Evolutionary conservation across 306 rosid species (phyloP), one percentile per base, ranked within the genome.

Genomic region (Hippophae tibetana): DNA sequence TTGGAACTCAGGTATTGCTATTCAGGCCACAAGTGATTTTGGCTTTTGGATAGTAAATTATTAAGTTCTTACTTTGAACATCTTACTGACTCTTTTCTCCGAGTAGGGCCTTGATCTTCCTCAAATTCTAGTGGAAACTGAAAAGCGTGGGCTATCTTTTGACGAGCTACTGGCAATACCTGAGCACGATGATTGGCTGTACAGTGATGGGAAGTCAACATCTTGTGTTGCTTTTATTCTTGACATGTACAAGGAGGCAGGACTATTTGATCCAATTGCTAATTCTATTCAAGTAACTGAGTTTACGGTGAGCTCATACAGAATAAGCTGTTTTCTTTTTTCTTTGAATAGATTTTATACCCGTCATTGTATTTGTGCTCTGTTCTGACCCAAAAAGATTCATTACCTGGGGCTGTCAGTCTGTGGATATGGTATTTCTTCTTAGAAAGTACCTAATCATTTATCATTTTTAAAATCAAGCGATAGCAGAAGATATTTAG

Each of bases 221-320:
- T 93, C 99, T 0, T 88, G 99, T 59, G 62, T 93, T 47, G 95
- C 95, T 62, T 93, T 76, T 71, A 67, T 93, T 69, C 95, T 93
- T 57, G 86, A 79, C 67, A 93, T 88, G 95, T 93, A 93, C 64
- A 88, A 93, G 74, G 94, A 65, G 60, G 97, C 97, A 1, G 99
- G 99, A 63, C 76, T 93, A 53, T 93, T 93, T 69, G 89, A 72
- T 68, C 85, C 93, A 72, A 67, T 88, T 74, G 76, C 95, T 13
- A 82, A 82, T 78, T 82, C 90, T 57, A 73, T 93, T 65, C 86
- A 93, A 78, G 99, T 88, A 69, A 93, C 99, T 5, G 99, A 93
- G 76, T 93, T 93, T 65, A 93, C 99, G 70, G 99, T 88, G 75
- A 82, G 88, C 66, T 66, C 56, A 52, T 63, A 52, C 42, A 23